These are phyloP conservation scores for Epichloe brachyelytri DNA, from an alignment of 2,329 filamentous ascomycete genomes.

Conservation along the genomic window DNA sequence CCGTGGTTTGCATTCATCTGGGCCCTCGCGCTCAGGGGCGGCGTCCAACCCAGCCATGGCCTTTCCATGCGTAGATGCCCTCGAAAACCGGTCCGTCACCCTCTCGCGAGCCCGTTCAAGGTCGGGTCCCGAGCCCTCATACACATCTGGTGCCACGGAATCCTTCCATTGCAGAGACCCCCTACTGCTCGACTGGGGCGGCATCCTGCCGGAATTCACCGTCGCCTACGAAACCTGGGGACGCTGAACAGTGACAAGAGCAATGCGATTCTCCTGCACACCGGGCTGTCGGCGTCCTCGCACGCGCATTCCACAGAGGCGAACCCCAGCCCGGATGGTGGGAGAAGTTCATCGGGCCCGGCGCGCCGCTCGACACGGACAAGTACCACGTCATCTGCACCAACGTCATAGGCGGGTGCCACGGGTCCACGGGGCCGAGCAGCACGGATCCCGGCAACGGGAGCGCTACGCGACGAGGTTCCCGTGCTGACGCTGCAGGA, in stretches of 20 bases:
- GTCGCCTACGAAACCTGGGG: slow-evolving; percentile 91
- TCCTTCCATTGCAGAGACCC: slow-evolving; percentile 62
- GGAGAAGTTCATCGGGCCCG: slow-evolving; percentile 95
- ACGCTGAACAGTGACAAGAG: slow-evolving; percentile 63
- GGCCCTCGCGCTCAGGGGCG: slow-evolving; percentile 17
- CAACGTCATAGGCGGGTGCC: slow-evolving; percentile 92
- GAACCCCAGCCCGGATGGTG: slow-evolving; percentile 92
- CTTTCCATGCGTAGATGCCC: slow-evolving; percentile 79
- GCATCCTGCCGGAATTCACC: slow-evolving; percentile 75
- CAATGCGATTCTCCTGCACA: slow-evolving; percentile 87
- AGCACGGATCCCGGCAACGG: slow-evolving; percentile 82
- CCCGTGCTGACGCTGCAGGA: slow-evolving; percentile 88
- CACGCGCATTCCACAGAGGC: slow-evolving; percentile 84
- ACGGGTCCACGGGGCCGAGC: slow-evolving; percentile 83
- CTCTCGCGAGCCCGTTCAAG: slow-evolving; percentile 43
- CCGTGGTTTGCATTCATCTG: slow-evolving; percentile 2
- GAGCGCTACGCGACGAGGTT: slow-evolving; percentile 87
- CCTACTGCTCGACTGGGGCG: slow-evolving; percentile 85
- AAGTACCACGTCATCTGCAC: slow-evolving; percentile 93
- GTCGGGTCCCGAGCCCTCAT: slow-evolving; percentile 82
- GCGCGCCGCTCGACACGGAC: slow-evolving; percentile 71
- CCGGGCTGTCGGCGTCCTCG: slow-evolving; percentile 89
- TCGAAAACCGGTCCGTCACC: slow-evolving; percentile 64
- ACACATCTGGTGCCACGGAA: slow-evolving; percentile 78
- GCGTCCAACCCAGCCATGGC: slow-evolving; percentile 75